These are phyloP conservation scores for Metschnikowia cerradonensis DNA, from an alignment of 805 yeast genomes.

Conservation along the genomic window DNA sequence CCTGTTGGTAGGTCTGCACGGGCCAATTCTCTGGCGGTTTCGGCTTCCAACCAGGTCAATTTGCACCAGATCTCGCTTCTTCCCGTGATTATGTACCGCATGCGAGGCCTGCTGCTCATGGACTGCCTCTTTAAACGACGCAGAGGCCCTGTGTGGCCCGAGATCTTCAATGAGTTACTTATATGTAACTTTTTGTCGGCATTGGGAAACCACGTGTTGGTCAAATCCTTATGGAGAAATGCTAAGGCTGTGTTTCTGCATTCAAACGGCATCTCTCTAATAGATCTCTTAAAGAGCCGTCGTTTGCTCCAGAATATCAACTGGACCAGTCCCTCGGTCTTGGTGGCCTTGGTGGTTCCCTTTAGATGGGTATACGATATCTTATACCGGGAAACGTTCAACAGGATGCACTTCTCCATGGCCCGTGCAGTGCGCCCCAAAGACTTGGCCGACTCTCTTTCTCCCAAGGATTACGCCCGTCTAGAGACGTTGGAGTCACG, in stretches of 20 bases:
- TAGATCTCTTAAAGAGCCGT: not conserved
- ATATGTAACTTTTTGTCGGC: slow-evolving; percentile 35
- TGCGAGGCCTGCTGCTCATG: slow-evolving; percentile 32
- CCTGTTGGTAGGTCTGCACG: not conserved
- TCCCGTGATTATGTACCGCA: slow-evolving; percentile 37
- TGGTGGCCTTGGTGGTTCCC: slow-evolving; percentile 35
- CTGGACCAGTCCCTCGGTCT: slow-evolving; percentile 27
- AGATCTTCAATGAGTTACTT: slow-evolving; percentile 32
- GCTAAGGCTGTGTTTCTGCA: not conserved
- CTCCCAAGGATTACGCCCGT: slow-evolving; percentile 12
- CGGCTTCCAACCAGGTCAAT: slow-evolving; percentile 29
- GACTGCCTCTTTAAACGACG: slow-evolving; percentile 22
- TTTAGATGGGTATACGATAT: slow-evolving; percentile 36
- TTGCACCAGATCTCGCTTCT: slow-evolving; percentile 35
- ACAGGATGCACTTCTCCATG: slow-evolving; percentile 30
- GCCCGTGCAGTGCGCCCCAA: slow-evolving; percentile 28
- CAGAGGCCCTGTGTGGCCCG: slow-evolving; percentile 7
- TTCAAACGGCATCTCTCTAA: not conserved
- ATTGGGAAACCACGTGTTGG: slow-evolving; percentile 33
- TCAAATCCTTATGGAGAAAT: slow-evolving; percentile 17
- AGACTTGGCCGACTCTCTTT: slow-evolving; percentile 28
- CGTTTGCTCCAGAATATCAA: slow-evolving; percentile 21
- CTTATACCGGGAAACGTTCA: slow-evolving; percentile 29
- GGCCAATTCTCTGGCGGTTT: not conserved
- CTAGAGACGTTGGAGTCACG: slow-evolving; percentile 13